A percentile compares a stretch with the other conserved stretches of the same genome.
Evolutionary conservation across 208 protist genomes (phyloP).

Genomic region (Lotmaria passim): DNA sequence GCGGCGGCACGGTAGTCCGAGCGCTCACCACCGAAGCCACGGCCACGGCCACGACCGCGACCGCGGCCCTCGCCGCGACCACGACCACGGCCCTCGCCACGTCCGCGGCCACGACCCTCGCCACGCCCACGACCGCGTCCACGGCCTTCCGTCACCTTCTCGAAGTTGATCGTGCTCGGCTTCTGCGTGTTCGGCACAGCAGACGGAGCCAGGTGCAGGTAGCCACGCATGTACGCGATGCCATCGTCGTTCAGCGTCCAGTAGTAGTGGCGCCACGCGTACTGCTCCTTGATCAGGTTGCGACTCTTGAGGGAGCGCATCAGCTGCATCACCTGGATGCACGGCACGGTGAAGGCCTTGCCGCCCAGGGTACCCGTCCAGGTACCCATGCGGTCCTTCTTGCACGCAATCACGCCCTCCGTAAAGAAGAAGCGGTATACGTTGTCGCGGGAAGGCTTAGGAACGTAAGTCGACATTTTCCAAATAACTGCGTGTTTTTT

Average conservation of each 20-base stretch:
- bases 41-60: constrained; percentile 71
- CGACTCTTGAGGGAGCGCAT: constrained; percentile 93
- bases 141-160: constrained; percentile 56
- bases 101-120: constrained; percentile 57
- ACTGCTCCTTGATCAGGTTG: constrained; percentile 93
- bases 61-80: constrained; percentile 67
- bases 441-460: constrained; percentile 81
- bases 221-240: constrained; percentile 92
- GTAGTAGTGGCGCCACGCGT: constrained; percentile 96
- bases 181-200: constrained; percentile 94
- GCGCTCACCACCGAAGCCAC: constrained; percentile 84
- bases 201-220: constrained; percentile 89
- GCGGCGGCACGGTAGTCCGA: constrained; percentile 68
- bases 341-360: constrained; percentile 77
- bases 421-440: constrained; percentile 94
- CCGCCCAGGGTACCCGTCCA: constrained; percentile 84
- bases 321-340: constrained; percentile 89
- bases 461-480: constrained; percentile 87
- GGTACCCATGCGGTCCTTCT: constrained; percentile 90
- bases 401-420: constrained; percentile 90
- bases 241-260: constrained; percentile 94
- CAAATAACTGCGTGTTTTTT: constrained; percentile 34
- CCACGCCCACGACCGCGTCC: constrained; percentile 47
- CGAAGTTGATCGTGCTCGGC: constrained; percentile 54
- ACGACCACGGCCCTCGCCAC: constrained; percentile 52